Evolutionary conservation across 2,329 filamentous ascomycete genomes (phyloP).

Genomic region (Whalleya microplaca): DNA sequence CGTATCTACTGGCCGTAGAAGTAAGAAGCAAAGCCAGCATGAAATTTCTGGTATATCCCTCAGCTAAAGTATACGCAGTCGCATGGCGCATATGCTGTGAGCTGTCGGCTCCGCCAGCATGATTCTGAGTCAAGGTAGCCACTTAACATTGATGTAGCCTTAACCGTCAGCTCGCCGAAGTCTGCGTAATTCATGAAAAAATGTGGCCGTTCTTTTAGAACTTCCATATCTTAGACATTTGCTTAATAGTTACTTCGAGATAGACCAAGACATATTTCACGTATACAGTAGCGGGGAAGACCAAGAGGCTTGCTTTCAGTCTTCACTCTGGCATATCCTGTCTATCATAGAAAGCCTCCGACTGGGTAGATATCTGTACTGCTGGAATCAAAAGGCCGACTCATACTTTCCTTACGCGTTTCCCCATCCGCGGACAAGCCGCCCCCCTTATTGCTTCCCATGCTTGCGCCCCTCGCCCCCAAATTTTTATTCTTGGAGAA

Average conservation of each 20-base stretch:
- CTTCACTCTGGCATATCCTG: neutral
- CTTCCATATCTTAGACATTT: neutral
- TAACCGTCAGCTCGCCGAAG: neutral
- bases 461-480: neutral
- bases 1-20: neutral
- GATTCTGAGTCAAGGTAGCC: neutral
- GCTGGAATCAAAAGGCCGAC: neutral
- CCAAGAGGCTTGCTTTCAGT: neutral
- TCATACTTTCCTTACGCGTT: neutral
- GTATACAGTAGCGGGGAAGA: neutral
- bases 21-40: neutral
- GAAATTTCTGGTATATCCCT: neutral
- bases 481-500: neutral
- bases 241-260: neutral
- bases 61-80: neutral
- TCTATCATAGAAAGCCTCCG: neutral
- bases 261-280: neutral
- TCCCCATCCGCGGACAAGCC: neutral
- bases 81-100: neutral
- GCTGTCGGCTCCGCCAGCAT: neutral
- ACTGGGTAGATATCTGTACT: neutral
- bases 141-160: neutral
- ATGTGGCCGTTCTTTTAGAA: neutral
- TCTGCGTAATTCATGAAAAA: neutral
- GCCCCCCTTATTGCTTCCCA: neutral